Conservation (phyloP, 2,329 filamentous ascomycete species). For the Fusarium azukiicola region DNA sequence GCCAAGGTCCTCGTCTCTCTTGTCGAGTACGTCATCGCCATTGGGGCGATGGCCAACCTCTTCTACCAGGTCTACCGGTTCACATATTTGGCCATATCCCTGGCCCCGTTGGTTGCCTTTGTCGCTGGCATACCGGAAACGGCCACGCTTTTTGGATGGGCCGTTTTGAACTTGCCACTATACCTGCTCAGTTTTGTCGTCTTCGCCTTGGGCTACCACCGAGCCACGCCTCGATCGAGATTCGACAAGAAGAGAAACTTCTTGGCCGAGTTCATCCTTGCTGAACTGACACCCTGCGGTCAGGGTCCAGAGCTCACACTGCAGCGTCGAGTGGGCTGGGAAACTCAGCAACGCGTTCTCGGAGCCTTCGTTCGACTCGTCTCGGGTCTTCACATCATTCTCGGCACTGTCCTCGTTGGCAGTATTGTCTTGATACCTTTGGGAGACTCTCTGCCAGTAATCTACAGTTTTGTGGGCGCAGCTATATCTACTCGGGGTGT, state of each 20-base stretch:
- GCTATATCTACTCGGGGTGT: constrained; percentile 33
- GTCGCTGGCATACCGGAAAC: constrained; percentile 30
- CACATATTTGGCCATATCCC: constrained; percentile 32
- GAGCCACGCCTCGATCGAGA: neutral
- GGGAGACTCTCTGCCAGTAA: constrained; percentile 36
- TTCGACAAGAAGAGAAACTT: constrained; percentile 9
- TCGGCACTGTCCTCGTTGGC: constrained; percentile 34
- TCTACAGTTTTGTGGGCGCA: constrained; percentile 38
- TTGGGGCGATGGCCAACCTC: constrained; percentile 25
- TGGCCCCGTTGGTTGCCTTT: constrained; percentile 30
- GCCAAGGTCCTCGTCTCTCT: constrained; percentile 32
- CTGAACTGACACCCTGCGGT: constrained; percentile 36
- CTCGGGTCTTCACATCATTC: constrained; percentile 35
- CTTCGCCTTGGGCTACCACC: constrained; percentile 31
- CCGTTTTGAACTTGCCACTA: constrained; percentile 31
- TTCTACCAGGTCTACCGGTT: constrained; percentile 38
- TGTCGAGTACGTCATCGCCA: constrained; percentile 30
- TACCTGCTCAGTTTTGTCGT: constrained; percentile 39
- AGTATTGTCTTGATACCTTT: constrained; percentile 36
- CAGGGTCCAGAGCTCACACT: constrained; percentile 24
- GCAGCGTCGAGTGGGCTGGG: constrained; percentile 10
- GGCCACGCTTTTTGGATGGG: constrained; percentile 41
- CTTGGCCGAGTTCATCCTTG: constrained; percentile 8
- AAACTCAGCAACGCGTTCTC: constrained; percentile 15
- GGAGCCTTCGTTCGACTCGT: constrained; percentile 21